Conservation (phyloP, 164 flowering plant genomes). For the Vitis rupestris region DNA sequence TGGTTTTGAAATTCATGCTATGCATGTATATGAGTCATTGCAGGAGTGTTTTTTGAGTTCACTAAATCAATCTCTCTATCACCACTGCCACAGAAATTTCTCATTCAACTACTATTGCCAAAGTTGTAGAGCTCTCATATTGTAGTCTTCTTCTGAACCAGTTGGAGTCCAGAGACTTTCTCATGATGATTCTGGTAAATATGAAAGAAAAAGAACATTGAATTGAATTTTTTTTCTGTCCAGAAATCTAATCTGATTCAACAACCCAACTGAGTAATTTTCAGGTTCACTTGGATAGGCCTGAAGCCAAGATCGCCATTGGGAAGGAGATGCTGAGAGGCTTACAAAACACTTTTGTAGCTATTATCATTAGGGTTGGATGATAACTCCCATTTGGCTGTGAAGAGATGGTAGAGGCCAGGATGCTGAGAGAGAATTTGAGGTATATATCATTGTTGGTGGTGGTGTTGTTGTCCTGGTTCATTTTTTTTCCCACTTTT, state of each 20-base stretch:
- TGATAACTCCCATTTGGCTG: conserved; percentile 56
- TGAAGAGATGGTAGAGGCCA: conserved; percentile 59
- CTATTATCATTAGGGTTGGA: conserved; percentile 35
- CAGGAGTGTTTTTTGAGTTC: background rate
- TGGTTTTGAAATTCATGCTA: no score
- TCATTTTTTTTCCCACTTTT: no score
- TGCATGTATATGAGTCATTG: no score
- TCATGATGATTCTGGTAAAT: conserved; percentile 58
- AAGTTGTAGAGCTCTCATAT: conserved; percentile 48
- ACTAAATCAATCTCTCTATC: conserved; percentile 18
- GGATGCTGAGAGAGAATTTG: conserved; percentile 65
- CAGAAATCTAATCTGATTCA: background rate
- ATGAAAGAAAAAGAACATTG: no score
- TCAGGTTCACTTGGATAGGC: conserved; percentile 72
- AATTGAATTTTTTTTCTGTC: no score
- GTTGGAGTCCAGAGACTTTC: conserved; percentile 50
- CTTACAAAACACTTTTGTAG: conserved; percentile 49
- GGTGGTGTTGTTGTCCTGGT: no score
- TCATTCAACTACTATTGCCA: conserved; percentile 12
- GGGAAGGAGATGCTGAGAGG: conserved; percentile 77
- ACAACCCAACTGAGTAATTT: background rate
- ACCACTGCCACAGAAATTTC: conserved; percentile 3
- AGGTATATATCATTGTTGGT: conserved; percentile 42
- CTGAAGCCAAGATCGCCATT: conserved; percentile 70
- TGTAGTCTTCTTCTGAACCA: conserved; percentile 56